Evolutionary conservation across 352 stramenopile species (phyloP).

Genomic region (Aphanomyces euteiches): DNA sequence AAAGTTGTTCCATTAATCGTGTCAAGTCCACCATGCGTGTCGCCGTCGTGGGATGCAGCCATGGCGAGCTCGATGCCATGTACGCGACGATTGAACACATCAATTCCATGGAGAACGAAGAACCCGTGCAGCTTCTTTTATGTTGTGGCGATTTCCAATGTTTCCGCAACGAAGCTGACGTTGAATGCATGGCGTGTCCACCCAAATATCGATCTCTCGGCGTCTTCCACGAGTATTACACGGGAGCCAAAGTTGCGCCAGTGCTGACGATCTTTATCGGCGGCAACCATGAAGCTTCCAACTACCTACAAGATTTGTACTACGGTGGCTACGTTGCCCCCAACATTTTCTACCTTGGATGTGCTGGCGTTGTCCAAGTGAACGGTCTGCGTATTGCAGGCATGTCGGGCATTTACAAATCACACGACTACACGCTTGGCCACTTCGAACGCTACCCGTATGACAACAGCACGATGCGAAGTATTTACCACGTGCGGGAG

Average conservation of each 20-base stretch:
- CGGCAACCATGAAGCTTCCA: constrained; percentile 98
- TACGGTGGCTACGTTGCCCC: constrained; percentile 98
- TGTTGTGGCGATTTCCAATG: constrained; percentile 99
- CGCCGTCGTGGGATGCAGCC: constrained; percentile 96
- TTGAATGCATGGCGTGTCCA: constrained; percentile 92
- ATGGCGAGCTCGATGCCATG: constrained; percentile 98
- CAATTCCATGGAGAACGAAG: constrained; percentile 74
- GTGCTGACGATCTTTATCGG: constrained; percentile 97
- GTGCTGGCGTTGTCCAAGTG: constrained; percentile 89
- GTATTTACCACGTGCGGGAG: constrained; percentile 94
- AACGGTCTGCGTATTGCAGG: constrained; percentile 94
- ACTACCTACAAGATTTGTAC: constrained; percentile 95
- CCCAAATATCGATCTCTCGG: constrained; percentile 93
- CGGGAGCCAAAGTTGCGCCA: constrained; percentile 85
- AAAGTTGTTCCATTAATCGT: too few relatives aligned
- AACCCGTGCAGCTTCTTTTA: constrained; percentile 92
- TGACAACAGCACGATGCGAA: constrained; percentile 81
- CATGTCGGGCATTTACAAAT: constrained; percentile 97
- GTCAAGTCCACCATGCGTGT: constrained; percentile 52
- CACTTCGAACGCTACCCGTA: constrained; percentile 85
- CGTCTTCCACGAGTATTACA: constrained; percentile 96
- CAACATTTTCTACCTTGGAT: constrained; percentile 98
- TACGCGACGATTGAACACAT: constrained; percentile 93
- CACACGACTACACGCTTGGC: constrained; percentile 84
- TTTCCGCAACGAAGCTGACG: constrained; percentile 93